These are phyloP conservation scores for Globisporangium heterothallicum DNA, from an alignment of 352 stramenopile genomes.

Conservation along the genomic window DNA sequence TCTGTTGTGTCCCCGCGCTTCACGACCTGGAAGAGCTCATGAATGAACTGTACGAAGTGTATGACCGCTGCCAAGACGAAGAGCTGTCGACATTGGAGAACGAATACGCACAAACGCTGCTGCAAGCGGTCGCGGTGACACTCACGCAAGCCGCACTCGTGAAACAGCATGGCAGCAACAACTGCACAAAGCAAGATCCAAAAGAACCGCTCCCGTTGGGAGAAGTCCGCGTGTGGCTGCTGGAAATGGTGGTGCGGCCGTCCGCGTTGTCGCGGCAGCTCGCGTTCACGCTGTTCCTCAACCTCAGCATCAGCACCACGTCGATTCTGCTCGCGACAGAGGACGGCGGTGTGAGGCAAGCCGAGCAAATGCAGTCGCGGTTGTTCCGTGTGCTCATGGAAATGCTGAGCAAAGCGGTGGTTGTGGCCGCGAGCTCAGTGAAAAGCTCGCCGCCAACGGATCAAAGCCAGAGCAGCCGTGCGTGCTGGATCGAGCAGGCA, in stretches of 20 bases:
- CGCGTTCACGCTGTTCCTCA: slow-evolving; percentile 38
- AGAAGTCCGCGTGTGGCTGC: slow-evolving; percentile 27
- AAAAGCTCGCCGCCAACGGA: neutral
- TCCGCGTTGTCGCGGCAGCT: slow-evolving; percentile 25
- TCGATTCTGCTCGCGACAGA: slow-evolving; percentile 13
- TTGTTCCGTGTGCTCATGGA: slow-evolving; percentile 41
- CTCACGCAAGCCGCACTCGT: slow-evolving; percentile 13
- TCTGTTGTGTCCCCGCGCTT: slow-evolving; percentile 2
- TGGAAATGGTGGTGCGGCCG: slow-evolving; percentile 37
- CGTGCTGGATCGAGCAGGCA: slow-evolving; percentile 29
- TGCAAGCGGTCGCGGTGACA: slow-evolving; percentile 15
- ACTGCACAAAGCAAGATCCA: slow-evolving; percentile 2
- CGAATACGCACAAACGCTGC: slow-evolving; percentile 19
- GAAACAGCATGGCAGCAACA: slow-evolving; percentile 2
- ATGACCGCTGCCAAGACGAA: slow-evolving; percentile 9
- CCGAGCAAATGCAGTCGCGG: slow-evolving; percentile 16
- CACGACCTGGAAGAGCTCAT: slow-evolving; percentile 29
- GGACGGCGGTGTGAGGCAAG: neutral
- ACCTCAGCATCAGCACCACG: slow-evolving; percentile 17
- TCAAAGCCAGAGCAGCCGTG: neutral
- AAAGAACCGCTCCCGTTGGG: neutral
- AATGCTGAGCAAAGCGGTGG: slow-evolving; percentile 40
- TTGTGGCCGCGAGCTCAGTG: slow-evolving; percentile 22
- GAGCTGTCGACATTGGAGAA: slow-evolving; percentile 18
- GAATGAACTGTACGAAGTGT: slow-evolving; percentile 28